Evolutionary conservation across 441 rosid genomes (phyloP).

Genomic region (Gossypium schwendimanii): DNA sequence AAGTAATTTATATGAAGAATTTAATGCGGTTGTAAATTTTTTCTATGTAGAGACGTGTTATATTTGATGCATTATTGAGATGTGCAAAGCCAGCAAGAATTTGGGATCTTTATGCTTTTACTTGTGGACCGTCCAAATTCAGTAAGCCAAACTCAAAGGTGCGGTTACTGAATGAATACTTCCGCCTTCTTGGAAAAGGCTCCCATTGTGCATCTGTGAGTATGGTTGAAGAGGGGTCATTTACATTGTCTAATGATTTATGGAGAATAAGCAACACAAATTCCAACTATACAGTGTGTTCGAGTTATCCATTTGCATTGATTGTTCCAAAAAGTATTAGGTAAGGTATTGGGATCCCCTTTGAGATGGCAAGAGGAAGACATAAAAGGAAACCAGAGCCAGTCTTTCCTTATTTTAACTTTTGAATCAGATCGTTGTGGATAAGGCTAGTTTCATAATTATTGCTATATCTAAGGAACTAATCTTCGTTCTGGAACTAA

Average conservation of each 20-base stretch:
- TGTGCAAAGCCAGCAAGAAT: conserved; percentile 58
- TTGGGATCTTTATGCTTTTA: conserved; percentile 87
- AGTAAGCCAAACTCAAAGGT: conserved; percentile 65
- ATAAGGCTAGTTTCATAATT: neutral
- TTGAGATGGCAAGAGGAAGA: conserved; percentile 2
- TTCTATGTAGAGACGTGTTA: conserved; percentile 59
- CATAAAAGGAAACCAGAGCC: conserved; percentile 1
- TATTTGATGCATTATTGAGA: conserved; percentile 58
- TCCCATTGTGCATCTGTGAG: conserved; percentile 49
- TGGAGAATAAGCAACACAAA: conserved; percentile 87
- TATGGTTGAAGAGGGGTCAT: conserved; percentile 72
- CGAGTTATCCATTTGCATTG: conserved; percentile 87
- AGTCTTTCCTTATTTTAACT: neutral
- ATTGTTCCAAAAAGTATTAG: conserved; percentile 79
- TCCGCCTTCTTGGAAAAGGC: conserved; percentile 75
- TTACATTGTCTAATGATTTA: conserved; percentile 58
- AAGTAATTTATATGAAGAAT: neutral
- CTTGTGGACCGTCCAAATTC: conserved; percentile 68
- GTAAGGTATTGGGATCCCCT: conserved; percentile 36
- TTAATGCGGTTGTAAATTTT: conserved; percentile 9
- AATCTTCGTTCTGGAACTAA: conserved; percentile 23
- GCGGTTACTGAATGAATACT: conserved; percentile 86
- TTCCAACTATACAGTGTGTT: conserved; percentile 61
- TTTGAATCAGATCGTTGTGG: neutral
- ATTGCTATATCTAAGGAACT: conserved; percentile 17